Conservation (phyloP, 139 green algal genomes). For the Chlamydomonas eustigma region DNA sequence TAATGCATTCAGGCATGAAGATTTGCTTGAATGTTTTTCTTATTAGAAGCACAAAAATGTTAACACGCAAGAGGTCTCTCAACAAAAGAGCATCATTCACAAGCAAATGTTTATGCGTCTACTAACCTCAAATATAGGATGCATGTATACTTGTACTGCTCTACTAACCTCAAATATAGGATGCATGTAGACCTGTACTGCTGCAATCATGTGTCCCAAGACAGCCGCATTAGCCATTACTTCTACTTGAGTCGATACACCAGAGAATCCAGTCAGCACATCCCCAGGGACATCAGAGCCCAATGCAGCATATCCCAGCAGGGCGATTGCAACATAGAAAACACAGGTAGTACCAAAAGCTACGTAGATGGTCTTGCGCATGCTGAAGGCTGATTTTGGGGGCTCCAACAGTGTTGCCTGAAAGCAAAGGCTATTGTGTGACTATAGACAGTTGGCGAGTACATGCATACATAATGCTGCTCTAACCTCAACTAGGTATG, state of each 20-base stretch:
- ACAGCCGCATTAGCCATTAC: slow-evolving; percentile 57
- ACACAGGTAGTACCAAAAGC: slow-evolving; percentile 45
- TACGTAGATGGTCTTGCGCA: slow-evolving; percentile 46
- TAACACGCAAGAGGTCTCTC: background rate
- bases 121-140: background rate
- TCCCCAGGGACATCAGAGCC: slow-evolving; percentile 46
- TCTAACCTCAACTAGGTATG: no score
- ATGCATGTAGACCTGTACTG: slow-evolving; percentile 11
- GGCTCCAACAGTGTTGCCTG: slow-evolving; percentile 44
- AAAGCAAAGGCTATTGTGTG: no score
- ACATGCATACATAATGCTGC: no score
- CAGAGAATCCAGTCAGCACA: slow-evolving; percentile 54
- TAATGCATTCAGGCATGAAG: no score
- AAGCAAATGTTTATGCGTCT: background rate
- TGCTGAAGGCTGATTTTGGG: slow-evolving; percentile 30
- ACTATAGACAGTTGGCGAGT: no score
- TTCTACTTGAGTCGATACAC: slow-evolving; percentile 30
- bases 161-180: background rate
- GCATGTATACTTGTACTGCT: background rate
- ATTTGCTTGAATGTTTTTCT: no score
- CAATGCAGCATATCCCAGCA: slow-evolving; percentile 52
- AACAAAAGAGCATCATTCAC: background rate
- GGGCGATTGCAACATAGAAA: slow-evolving; percentile 53
- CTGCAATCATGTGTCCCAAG: slow-evolving; percentile 56
- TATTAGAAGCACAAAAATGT: no score